phyloP scores from a whole-genome alignment of 2,329 filamentous ascomycete genomes.

The Blumeria hordei region DNA sequence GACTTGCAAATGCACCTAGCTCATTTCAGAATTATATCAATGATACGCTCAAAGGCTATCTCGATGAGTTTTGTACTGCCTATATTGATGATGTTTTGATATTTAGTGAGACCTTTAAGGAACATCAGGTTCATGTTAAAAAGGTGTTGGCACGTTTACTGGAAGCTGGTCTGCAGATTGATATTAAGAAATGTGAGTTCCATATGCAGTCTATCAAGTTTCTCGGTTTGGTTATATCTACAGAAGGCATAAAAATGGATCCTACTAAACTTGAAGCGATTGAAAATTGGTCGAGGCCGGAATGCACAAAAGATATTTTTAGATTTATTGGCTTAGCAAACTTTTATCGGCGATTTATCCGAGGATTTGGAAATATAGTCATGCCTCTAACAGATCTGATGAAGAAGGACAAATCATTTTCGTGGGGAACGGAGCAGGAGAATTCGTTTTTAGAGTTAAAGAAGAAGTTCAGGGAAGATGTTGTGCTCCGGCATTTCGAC shows the following conservation, averaged over 20 bases:
- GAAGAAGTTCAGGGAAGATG: not conserved
- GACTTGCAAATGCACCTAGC: not conserved
- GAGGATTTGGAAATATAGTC: not conserved
- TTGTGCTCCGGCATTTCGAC: not conserved
- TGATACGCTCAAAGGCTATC: not conserved
- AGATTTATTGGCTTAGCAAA: not conserved
- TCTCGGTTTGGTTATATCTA: not conserved
- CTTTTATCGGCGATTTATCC: not conserved
- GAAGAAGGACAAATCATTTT: not conserved
- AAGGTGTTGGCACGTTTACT: not conserved
- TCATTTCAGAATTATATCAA: not conserved
- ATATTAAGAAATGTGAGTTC: not conserved
- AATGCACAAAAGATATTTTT: not conserved
- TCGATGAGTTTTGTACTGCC: not conserved
- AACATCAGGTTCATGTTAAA: not conserved
- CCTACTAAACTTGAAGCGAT: not conserved
- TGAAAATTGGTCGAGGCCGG: not conserved
- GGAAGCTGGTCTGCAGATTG: not conserved
- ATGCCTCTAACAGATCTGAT: not conserved
- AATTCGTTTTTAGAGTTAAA: not conserved
- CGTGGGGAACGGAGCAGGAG: not conserved
- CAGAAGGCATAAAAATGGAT: not conserved
- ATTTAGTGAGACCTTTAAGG: not conserved
- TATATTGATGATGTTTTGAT: conserved; percentile 1
- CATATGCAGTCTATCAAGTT: not conserved